A percentile compares a stretch with the other conserved stretches of the same genome.
Conservation (phyloP, 305 asterid species). For the Fraxinus floribunda region DNA sequence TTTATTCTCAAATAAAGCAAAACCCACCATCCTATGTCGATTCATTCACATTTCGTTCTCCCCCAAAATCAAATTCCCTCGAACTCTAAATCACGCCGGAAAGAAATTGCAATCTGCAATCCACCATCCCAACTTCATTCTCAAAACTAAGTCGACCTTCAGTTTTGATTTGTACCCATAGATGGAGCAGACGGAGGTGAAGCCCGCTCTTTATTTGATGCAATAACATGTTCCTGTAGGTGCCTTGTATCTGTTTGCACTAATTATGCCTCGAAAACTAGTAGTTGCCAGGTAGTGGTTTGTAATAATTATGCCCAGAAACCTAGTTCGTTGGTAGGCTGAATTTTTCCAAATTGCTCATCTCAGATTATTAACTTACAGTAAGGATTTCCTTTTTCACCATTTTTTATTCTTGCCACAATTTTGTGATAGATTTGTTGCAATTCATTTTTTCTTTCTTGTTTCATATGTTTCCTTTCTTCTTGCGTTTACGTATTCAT, state of each 20-base stretch:
- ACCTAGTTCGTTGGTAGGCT: not conserved
- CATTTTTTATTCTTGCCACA: not conserved
- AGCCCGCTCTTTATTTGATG: not conserved
- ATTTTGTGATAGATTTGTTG: not conserved
- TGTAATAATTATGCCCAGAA: not conserved
- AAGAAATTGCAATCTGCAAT: not conserved
- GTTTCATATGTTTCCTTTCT: not conserved
- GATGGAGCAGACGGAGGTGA: not conserved
- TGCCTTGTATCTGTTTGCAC: not conserved
- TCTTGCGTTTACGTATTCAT: not conserved
- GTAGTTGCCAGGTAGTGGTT: not conserved
- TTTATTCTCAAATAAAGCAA: too few relatives aligned
- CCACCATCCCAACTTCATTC: not conserved
- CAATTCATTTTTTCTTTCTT: not conserved
- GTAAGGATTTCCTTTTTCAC: not conserved
- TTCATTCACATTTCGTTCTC: too few relatives aligned
- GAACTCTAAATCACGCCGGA: not conserved
- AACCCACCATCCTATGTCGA: too few relatives aligned
- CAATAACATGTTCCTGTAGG: not conserved
- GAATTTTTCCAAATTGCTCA: not conserved
- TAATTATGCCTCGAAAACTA: not conserved
- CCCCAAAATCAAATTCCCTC: too few relatives aligned
- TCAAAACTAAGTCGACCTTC: not conserved
- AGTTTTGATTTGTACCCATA: not conserved
- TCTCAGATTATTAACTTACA: not conserved